phyloP scores from a whole-genome alignment of 495 filamentous ascomycete genomes.

The Tetracladium setigerum region DNA sequence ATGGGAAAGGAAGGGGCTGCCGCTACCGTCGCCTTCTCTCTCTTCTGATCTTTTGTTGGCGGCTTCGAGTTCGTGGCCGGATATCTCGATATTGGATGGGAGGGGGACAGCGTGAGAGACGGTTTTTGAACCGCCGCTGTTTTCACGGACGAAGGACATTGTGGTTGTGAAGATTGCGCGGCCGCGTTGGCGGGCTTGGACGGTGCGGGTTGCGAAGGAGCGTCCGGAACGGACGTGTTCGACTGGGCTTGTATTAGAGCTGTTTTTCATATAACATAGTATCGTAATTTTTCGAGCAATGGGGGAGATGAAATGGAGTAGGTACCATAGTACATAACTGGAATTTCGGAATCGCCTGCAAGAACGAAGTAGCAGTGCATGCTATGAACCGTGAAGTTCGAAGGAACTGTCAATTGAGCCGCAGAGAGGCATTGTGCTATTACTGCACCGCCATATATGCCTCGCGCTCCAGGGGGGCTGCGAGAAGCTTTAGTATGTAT shows the following conservation, averaged over 20 bases:
- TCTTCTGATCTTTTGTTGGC: not conserved
- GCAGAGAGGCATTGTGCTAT: conserved; percentile 90
- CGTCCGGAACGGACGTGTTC: conserved; percentile 87
- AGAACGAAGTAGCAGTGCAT: conserved; percentile 99
- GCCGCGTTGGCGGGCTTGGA: conserved; percentile 87
- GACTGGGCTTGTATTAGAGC: conserved; percentile 47
- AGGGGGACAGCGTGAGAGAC: conserved; percentile 55
- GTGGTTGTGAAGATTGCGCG: conserved; percentile 92
- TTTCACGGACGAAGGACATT: conserved; percentile 73
- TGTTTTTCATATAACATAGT: no score
- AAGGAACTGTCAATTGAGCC: conserved; percentile 76
- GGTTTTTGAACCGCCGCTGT: conserved; percentile 52
- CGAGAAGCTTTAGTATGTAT: no score
- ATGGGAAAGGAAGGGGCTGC: conserved; percentile 50
- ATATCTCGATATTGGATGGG: conserved; percentile 39
- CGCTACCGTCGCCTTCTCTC: conserved; percentile 17
- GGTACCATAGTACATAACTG: conserved; percentile 59
- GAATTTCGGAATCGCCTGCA: conserved; percentile 73
- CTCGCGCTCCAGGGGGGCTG: conserved; percentile 71
- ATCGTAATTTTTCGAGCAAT: no score
- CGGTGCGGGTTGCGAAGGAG: conserved; percentile 88
- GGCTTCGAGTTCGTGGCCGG: conserved; percentile 8
- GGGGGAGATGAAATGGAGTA: no score
- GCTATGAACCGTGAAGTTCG: conserved; percentile 75
- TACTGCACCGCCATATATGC: conserved; percentile 86